Conservation (phyloP, 2,329 filamentous ascomycete genomes). For the Ambrosiella xylebori region DNA sequence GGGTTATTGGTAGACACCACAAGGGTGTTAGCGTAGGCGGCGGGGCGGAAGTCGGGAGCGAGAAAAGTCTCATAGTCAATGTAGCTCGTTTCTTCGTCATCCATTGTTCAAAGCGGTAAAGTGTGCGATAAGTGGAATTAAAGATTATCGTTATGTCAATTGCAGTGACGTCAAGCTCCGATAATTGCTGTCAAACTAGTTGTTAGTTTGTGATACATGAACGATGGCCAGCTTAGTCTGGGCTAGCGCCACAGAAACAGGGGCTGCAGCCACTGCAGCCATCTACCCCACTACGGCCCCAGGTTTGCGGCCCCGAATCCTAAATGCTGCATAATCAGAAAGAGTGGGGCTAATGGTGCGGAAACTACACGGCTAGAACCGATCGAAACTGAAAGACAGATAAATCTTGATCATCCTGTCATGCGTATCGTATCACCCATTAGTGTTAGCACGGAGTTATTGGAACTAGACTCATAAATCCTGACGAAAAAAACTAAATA, state of each 20-base stretch:
- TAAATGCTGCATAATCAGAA: not conserved
- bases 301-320: not conserved
- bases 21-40: conserved; percentile 72
- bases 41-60: conserved; percentile 61
- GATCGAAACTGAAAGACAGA: not conserved
- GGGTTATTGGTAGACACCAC: conserved; percentile 84
- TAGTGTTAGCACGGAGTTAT: too few relatives aligned
- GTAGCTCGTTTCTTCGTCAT: conserved; percentile 55
- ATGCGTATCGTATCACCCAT: too few relatives aligned
- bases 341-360: not conserved
- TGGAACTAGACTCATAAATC: too few relatives aligned
- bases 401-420: too few relatives aligned
- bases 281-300: not conserved
- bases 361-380: not conserved
- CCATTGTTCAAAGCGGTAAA: not conserved
- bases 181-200: too few relatives aligned
- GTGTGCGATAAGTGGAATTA: not conserved
- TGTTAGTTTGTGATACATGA: too few relatives aligned
- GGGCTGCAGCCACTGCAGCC: not conserved
- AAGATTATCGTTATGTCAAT: not conserved
- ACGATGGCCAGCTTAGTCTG: too few relatives aligned
- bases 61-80: conserved; percentile 93
- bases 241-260: not conserved
- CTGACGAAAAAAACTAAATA: too few relatives aligned
- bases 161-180: not conserved